A percentile compares a stretch with the other conserved stretches of the same genome.
Conservation (phyloP, 2,329 filamentous ascomycete species). For the Hymenoscyphus linearis region DNA sequence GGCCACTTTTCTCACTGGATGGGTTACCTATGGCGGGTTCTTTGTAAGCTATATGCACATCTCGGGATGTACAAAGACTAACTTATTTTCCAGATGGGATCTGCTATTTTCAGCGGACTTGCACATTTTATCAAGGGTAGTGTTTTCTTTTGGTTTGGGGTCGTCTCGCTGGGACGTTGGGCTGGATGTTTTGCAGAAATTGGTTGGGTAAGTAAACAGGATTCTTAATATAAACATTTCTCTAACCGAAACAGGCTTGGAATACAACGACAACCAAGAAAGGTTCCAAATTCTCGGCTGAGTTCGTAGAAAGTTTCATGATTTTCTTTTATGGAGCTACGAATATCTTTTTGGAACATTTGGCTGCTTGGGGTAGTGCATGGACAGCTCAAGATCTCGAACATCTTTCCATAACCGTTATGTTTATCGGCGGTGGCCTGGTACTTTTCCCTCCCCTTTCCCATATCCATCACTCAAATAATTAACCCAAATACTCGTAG, state of each 20-base stretch:
- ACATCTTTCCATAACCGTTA: conserved; percentile 84
- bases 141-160: conserved; percentile 89
- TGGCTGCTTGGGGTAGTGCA: conserved; percentile 62
- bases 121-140: conserved; percentile 94
- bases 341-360: conserved; percentile 89
- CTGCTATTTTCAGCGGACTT: conserved; percentile 68
- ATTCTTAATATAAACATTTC: not conserved
- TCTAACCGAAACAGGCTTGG: conserved; percentile 58
- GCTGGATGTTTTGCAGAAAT: conserved; percentile 84
- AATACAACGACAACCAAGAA: conserved; percentile 67
- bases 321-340: conserved; percentile 87
- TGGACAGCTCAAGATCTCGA: conserved; percentile 83
- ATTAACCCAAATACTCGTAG: conserved; percentile 36
- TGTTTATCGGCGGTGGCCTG: conserved; percentile 90
- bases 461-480: not conserved
- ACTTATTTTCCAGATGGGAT: conserved; percentile 49
- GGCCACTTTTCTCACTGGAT: conserved; percentile 63
- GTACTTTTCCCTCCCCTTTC: conserved; percentile 44
- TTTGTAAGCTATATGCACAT: conserved; percentile 56
- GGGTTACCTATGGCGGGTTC: conserved; percentile 73
- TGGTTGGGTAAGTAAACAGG: conserved; percentile 61
- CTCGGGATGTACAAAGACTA: not conserved
- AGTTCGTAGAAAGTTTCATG: conserved; percentile 83
- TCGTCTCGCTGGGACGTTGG: conserved; percentile 84
- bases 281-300: conserved; percentile 68